Evolutionary conservation across 768 basidiomycete genomes (phyloP), one percentile per base, ranked within the genome.

Genomic region (Lepiota venenata): DNA sequence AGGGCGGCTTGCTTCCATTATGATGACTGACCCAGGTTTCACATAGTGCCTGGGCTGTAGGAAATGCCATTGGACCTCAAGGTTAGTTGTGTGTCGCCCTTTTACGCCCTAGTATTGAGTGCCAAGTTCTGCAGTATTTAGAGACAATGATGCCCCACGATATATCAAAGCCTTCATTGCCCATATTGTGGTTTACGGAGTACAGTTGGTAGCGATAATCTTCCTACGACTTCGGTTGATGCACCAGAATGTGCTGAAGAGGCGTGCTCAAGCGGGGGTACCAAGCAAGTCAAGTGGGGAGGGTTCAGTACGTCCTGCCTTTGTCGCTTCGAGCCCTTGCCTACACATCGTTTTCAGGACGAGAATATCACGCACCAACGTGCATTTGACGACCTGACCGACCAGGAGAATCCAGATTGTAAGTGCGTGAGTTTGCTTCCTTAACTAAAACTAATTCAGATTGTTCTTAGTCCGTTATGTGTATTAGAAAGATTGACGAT

Each of bases 381-480:
- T 47, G 77, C 77, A 1, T 80, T 80, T 51, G 71, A 73, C 35
- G 79, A 80, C 60, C 61, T 79, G 21, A 81, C 79, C 10, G 79
- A 81, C 59, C 56, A 61, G 29, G 71, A 79, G 59, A 81, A 81
- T 60, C 71, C 74, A 48, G 74, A 75, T 55, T 76, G 74, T 73
- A 56, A 56, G 73, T 64, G 14, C 12, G 40, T 40, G 40, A 20
- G 42, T 40, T 44, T 41, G 3, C 11, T 40, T 48, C 18, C 16
- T 40, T 18, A 25, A 10, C 6, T 36, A 8, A 12, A 46, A 45
- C 20, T 39, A 36, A 35, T 47, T 43, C 21, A 45, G 10, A 42
- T 32, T 12, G 40, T 18, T 49, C 39, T 44, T 56, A 74, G 71
- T 73, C 62, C 70, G 71, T 43, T 74, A 74, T 52, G 62, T 69